A percentile compares a stretch with the other conserved stretches of the same genome.
Evolutionary conservation across 2,329 filamentous ascomycete species (phyloP).

Genomic region (Aspergillus novoparasiticus): DNA sequence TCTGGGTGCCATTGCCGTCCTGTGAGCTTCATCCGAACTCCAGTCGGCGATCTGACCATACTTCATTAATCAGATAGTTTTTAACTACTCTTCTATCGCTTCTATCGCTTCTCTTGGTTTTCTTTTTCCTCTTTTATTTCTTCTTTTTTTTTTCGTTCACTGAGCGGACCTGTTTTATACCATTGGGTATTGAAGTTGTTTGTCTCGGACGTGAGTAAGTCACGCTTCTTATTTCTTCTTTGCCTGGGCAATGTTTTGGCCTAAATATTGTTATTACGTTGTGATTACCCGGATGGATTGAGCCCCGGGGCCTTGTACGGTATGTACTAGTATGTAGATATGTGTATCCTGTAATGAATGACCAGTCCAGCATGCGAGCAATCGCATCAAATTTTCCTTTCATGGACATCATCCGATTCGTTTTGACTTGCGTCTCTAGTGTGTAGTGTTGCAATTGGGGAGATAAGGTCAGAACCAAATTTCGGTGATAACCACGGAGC

Average conservation of each 20-base stretch:
- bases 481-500: neutral
- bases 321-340: slow-evolving; percentile 26
- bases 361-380: slow-evolving; percentile 12
- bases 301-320: slow-evolving; percentile 13
- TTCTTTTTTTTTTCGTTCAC: neutral
- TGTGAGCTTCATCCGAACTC: slow-evolving; percentile 29
- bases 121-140: neutral
- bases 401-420: neutral
- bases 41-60: neutral
- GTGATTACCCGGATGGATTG: slow-evolving; percentile 11
- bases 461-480: neutral
- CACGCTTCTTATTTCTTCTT: slow-evolving; percentile 4
- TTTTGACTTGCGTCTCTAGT: neutral
- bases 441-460: neutral
- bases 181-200: slow-evolving; percentile 1
- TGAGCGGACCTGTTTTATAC: slow-evolving; percentile 5
- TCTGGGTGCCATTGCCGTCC: slow-evolving; percentile 35
- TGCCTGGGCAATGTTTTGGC: slow-evolving; percentile 2
- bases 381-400: slow-evolving; percentile 1
- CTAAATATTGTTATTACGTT: slow-evolving; percentile 12
- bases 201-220: slow-evolving; percentile 7
- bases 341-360: slow-evolving; percentile 27
- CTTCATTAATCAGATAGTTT: slow-evolving; percentile 5
- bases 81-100: slow-evolving; percentile 6
- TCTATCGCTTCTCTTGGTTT: neutral